Percentiles rank a stretch among this genome's conserved stretches.
Evolutionary conservation across 139 green algal species (phyloP).

Genomic region (Astrephomene gubernaculifera): DNA sequence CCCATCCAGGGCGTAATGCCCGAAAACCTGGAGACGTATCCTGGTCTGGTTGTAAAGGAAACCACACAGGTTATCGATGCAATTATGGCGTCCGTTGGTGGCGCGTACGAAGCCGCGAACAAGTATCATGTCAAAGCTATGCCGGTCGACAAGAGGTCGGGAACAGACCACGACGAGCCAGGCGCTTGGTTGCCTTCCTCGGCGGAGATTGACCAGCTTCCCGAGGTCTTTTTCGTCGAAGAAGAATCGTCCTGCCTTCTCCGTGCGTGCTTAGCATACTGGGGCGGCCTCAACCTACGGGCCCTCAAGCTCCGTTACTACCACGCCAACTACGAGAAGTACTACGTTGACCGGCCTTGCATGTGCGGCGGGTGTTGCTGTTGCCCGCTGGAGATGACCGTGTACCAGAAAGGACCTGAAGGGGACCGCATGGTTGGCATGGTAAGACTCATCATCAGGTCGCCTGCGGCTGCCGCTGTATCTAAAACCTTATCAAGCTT

Average conservation of each 20-base stretch:
- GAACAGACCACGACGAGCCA: background rate
- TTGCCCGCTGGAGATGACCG: slow-evolving; percentile 39
- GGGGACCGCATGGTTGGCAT: background rate
- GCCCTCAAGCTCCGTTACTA: slow-evolving; percentile 36
- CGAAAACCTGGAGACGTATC: background rate
- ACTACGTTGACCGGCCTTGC: slow-evolving; percentile 29
- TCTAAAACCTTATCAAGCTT: background rate
- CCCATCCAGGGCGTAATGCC: no score
- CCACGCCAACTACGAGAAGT: background rate
- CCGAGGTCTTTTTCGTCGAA: slow-evolving; percentile 29
- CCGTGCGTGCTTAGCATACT: background rate
- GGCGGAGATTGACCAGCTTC: slow-evolving; percentile 32
- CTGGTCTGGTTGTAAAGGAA: slow-evolving; percentile 16
- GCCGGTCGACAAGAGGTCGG: background rate
- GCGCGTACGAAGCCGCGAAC: slow-evolving; percentile 28
- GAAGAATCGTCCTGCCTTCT: slow-evolving; percentile 24
- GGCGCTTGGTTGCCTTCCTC: background rate
- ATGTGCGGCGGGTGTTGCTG: slow-evolving; percentile 39
- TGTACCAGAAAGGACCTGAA: slow-evolving; percentile 7
- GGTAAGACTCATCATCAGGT: background rate
- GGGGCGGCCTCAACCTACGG: slow-evolving; percentile 33
- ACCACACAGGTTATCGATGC: slow-evolving; percentile 11
- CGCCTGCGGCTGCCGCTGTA: background rate
- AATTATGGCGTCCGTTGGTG: background rate
- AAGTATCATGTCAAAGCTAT: slow-evolving; percentile 41